Conservation (phyloP, 495 filamentous ascomycete species). For the Penicillium antarcticum region DNA sequence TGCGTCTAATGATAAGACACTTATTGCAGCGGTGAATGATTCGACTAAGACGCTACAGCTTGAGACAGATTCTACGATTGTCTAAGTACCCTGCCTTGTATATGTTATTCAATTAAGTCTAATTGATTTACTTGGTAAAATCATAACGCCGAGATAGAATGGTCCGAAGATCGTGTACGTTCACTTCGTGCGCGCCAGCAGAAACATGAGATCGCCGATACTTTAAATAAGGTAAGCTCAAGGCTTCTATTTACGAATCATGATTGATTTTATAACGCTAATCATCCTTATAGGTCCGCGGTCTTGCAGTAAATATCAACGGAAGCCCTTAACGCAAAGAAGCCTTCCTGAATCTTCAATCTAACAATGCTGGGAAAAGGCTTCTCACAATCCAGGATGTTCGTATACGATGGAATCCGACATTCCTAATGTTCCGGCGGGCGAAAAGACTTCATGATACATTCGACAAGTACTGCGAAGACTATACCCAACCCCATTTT, state of each 20-base stretch:
- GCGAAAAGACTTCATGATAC: constrained; percentile 1
- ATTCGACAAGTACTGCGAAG: constrained; percentile 4
- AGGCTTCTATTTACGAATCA: neutral
- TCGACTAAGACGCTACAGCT: neutral
- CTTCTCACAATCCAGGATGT: constrained; percentile 15
- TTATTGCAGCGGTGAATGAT: constrained; percentile 4
- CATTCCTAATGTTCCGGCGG: constrained; percentile 7
- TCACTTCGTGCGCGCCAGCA: neutral
- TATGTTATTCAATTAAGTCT: constrained; percentile 18
- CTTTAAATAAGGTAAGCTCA: constrained; percentile 5
- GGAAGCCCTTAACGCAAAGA: constrained; percentile 9
- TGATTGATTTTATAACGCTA: neutral
- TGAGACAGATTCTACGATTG: neutral
- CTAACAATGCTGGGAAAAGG: constrained; percentile 4
- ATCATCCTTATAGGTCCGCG: neutral
- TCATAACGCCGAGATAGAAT: neutral
- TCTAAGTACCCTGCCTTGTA: constrained; percentile 8
- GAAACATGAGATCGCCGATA: constrained; percentile 5
- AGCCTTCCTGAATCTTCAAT: constrained; percentile 8
- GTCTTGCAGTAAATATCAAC: constrained; percentile 9
- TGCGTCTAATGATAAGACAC: constrained; percentile 12
- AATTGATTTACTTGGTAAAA: constrained; percentile 9
- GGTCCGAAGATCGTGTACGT: constrained; percentile 1
- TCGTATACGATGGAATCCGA: neutral
- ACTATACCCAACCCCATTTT: constrained; percentile 7